Percentiles rank a stretch among this genome's conserved stretches.
These are phyloP conservation scores for Penicillium angulare DNA, from an alignment of 495 filamentous ascomycete species.

Conservation along the genomic window DNA sequence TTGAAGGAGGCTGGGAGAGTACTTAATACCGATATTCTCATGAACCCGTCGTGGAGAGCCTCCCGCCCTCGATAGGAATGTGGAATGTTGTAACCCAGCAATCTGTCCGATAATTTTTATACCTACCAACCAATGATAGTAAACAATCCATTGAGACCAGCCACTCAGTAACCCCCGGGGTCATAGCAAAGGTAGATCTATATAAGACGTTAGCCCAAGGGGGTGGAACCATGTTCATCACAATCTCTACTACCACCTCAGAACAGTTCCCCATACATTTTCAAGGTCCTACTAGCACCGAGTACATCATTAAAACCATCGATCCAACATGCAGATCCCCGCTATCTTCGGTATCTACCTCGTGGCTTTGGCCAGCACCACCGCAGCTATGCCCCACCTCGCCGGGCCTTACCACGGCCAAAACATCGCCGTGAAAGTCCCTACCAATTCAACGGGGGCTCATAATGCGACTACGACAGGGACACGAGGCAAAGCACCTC, in stretches of 20 bases:
- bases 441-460: slow-evolving; percentile 15
- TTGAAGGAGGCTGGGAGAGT: neutral
- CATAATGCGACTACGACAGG: slow-evolving; percentile 21
- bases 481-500: slow-evolving; percentile 4
- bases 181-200: too few species aligned
- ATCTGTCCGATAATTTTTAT: neutral
- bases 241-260: too few species aligned
- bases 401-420: slow-evolving; percentile 21
- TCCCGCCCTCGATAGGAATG: slow-evolving; percentile 14
- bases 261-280: too few species aligned
- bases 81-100: slow-evolving; percentile 16
- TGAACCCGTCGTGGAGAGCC: neutral
- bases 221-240: too few species aligned
- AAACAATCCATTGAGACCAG: too few species aligned
- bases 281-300: too few species aligned
- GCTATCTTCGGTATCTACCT: slow-evolving; percentile 15
- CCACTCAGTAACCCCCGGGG: too few species aligned
- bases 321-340: slow-evolving; percentile 25
- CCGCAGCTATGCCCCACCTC: slow-evolving; percentile 18
- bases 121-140: too few species aligned
- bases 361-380: slow-evolving; percentile 21
- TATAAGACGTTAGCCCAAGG: too few species aligned
- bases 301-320: too few species aligned
- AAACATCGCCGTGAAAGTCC: slow-evolving; percentile 13
- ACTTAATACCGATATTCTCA: too few species aligned